Conservation (phyloP, 495 filamentous ascomycete species). For the Cladorrhinum samala region DNA sequence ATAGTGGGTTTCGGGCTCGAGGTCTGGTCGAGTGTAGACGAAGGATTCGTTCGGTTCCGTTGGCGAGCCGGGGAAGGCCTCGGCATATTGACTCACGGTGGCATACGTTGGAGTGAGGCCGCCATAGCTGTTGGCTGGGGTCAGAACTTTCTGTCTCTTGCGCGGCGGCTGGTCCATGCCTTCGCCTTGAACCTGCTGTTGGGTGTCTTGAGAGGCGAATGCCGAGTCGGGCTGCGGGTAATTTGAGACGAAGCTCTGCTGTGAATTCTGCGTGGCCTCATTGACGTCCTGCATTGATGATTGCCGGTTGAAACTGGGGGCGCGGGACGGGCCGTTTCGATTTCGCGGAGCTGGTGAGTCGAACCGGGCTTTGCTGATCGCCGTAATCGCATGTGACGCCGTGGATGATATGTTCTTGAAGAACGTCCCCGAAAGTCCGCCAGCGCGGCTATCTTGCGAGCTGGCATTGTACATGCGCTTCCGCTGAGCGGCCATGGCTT, state of each 20-base stretch:
- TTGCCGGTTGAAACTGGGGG: slow-evolving; percentile 50
- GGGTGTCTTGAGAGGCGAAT: slow-evolving; percentile 34
- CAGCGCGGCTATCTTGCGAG: slow-evolving; percentile 55
- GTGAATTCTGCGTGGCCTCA: slow-evolving; percentile 42
- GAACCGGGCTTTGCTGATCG: slow-evolving; percentile 90
- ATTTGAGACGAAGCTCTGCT: slow-evolving; percentile 44
- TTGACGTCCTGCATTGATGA: slow-evolving; percentile 55
- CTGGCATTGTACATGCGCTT: slow-evolving; percentile 82
- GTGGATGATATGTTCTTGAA: slow-evolving; percentile 95
- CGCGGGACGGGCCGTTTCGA: slow-evolving; percentile 40
- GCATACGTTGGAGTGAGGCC: slow-evolving; percentile 31
- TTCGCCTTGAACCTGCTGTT: slow-evolving; percentile 44
- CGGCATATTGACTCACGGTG: slow-evolving; percentile 48
- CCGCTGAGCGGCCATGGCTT: slow-evolving; percentile 94
- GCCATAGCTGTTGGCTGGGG: slow-evolving; percentile 43
- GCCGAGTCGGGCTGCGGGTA: slow-evolving; percentile 43
- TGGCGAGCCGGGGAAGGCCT: slow-evolving; percentile 53
- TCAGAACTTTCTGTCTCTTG: slow-evolving; percentile 58
- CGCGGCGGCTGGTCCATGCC: slow-evolving; percentile 67
- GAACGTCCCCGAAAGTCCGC: slow-evolving; percentile 72
- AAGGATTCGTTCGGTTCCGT: slow-evolving; percentile 88
- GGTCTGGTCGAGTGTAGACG: slow-evolving; percentile 52
- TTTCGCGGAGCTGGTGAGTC: slow-evolving; percentile 74
- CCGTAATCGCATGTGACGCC: slow-evolving; percentile 84
- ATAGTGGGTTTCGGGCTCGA: slow-evolving; percentile 47